Percentiles rank a stretch among this genome's conserved stretches.
phyloP scores from a whole-genome alignment of 106 monocot genomes.

The Vanilla planifolia region DNA sequence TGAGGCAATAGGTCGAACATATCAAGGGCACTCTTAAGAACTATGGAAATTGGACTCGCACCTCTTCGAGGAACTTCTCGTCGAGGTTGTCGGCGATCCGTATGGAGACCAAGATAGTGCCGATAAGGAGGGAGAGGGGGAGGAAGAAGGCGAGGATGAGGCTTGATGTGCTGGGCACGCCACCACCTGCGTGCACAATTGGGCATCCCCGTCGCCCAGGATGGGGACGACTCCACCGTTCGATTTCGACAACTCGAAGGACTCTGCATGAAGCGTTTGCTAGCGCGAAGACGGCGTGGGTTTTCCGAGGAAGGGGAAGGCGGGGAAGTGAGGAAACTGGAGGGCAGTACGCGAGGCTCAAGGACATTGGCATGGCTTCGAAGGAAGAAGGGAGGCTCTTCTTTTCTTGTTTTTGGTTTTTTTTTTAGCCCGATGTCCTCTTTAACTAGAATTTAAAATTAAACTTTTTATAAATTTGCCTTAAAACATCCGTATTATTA shows the following conservation, averaged over 20 bases:
- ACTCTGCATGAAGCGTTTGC: neutral
- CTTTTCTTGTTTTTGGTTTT: neutral
- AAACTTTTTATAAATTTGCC: too few relatives aligned
- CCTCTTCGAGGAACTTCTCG: constrained; percentile 75
- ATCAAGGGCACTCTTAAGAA: neutral
- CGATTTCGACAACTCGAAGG: neutral
- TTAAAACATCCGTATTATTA: too few relatives aligned
- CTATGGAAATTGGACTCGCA: constrained; percentile 2
- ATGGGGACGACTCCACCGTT: neutral
- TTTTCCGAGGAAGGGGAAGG: neutral
- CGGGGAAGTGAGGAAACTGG: neutral
- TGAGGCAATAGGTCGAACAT: constrained; percentile 7
- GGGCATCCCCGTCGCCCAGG: constrained; percentile 8
- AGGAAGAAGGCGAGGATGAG: constrained; percentile 64
- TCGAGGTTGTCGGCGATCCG: constrained; percentile 68
- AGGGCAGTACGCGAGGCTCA: neutral
- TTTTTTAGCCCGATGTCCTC: too few relatives aligned
- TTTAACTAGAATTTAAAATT: too few relatives aligned
- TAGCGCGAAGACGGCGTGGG: neutral
- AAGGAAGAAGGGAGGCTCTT: neutral
- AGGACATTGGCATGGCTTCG: neutral
- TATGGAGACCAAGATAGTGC: constrained; percentile 62
- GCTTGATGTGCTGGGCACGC: constrained; percentile 47
- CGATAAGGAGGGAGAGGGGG: constrained; percentile 74
- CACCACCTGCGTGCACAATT: constrained; percentile 48